These are phyloP conservation scores for Capillidium rhysosporum DNA, from an alignment of 371 early-diverging fungal genomes.

Conservation along the genomic window DNA sequence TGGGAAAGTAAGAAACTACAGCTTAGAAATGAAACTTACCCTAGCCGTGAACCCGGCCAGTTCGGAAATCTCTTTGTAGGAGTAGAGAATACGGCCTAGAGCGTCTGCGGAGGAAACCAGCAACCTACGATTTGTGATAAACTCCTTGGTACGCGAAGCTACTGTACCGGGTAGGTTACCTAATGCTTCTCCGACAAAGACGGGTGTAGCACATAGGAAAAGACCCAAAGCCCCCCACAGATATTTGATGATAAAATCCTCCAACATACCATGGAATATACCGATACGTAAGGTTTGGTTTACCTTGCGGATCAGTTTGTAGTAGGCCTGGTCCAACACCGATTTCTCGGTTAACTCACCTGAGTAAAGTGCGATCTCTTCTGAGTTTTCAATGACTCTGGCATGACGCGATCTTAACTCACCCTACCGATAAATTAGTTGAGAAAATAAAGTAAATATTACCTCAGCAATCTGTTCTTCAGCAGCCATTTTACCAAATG, in stretches of 20 bases:
- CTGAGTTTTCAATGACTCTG: constrained; percentile 67
- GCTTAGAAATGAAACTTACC: constrained; percentile 26
- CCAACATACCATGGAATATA: constrained; percentile 70
- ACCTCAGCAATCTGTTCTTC: constrained; percentile 45
- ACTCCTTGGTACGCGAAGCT: constrained; percentile 21
- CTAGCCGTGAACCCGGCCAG: constrained; percentile 82
- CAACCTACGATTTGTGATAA: constrained; percentile 77
- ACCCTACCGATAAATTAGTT: constrained; percentile 41
- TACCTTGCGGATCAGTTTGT: constrained; percentile 54
- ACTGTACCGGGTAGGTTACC: background rate
- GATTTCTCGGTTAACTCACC: constrained; percentile 56
- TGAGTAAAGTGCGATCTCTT: constrained; percentile 72
- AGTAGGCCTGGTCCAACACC: constrained; percentile 54
- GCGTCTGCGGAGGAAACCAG: constrained; percentile 70
- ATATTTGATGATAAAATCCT: constrained; percentile 81
- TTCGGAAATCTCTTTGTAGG: constrained; percentile 74
- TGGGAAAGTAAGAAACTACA: constrained; percentile 3
- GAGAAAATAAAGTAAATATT: background rate
- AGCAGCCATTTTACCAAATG: constrained; percentile 75
- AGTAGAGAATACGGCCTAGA: constrained; percentile 77
- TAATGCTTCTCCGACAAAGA: constrained; percentile 39
- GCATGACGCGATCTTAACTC: constrained; percentile 77
- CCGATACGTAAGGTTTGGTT: constrained; percentile 57
- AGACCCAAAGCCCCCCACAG: constrained; percentile 91
- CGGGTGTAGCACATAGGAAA: constrained; percentile 72